Evolutionary conservation across 768 basidiomycete species (phyloP).

Genomic region (Psilocybe cyanescens): DNA sequence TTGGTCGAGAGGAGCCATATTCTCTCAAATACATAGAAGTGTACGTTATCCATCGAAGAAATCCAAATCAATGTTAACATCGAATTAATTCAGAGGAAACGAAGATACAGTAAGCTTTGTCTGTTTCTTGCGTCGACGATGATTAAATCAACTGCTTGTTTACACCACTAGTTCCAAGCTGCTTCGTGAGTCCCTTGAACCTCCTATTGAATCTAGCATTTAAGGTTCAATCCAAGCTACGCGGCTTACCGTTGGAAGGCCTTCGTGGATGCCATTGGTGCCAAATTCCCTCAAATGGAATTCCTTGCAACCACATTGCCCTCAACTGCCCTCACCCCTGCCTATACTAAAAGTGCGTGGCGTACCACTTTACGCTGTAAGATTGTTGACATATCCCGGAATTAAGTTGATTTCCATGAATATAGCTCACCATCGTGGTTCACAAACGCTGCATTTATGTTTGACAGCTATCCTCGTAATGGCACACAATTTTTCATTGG

Average conservation of each 20-base stretch:
- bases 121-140: not conserved
- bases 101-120: constrained; percentile 29
- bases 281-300: constrained; percentile 34
- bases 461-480: constrained; percentile 54
- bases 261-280: constrained; percentile 24
- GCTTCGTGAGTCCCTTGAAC: constrained; percentile 22
- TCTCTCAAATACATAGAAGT: constrained; percentile 49
- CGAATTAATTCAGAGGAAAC: constrained; percentile 29
- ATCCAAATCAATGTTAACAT: no score
- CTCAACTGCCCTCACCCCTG: constrained; percentile 44
- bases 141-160: not conserved
- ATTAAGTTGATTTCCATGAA: constrained; percentile 52
- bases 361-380: not conserved
- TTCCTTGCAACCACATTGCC: constrained; percentile 53
- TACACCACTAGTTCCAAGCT: constrained; percentile 26
- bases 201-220: not conserved
- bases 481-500: constrained; percentile 60
- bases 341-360: constrained; percentile 39
- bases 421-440: constrained; percentile 55
- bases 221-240: constrained; percentile 37
- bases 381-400: not conserved
- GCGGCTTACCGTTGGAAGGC: constrained; percentile 35
- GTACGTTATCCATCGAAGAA: constrained; percentile 31
- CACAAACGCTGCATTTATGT: constrained; percentile 50
- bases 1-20: constrained; percentile 59